A percentile compares a stretch with the other conserved stretches of the same genome.
phyloP scores from a whole-genome alignment of 495 filamentous ascomycete species.

The Aspergillus cristatus region DNA sequence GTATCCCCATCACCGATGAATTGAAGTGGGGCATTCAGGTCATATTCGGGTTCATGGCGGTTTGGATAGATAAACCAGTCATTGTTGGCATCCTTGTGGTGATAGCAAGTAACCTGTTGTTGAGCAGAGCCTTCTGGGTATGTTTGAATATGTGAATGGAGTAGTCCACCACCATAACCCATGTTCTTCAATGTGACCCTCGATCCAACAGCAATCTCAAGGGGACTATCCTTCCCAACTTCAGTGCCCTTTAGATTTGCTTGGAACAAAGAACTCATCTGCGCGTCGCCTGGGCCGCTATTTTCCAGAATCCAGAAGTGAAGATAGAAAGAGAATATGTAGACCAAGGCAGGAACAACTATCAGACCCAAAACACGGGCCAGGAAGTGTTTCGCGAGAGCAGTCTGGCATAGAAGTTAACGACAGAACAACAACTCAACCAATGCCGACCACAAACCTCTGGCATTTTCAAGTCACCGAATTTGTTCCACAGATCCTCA shows the following conservation, averaged over 20 bases:
- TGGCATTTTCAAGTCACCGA: conserved; percentile 87
- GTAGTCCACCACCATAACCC: conserved; percentile 96
- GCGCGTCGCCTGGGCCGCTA: conserved; percentile 91
- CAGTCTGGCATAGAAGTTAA: conserved; percentile 37
- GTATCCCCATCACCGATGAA: conserved; percentile 70
- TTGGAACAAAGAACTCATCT: conserved; percentile 99
- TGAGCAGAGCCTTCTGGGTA: conserved; percentile 91
- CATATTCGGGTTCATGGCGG: conserved; percentile 62
- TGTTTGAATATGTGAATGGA: conserved; percentile 94
- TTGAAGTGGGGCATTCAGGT: conserved; percentile 55
- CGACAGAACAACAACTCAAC: conserved; percentile 4
- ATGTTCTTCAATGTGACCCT: conserved; percentile 95
- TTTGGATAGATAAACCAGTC: conserved; percentile 99
- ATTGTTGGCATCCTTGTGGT: conserved; percentile 99
- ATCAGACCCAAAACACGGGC: conserved; percentile 84
- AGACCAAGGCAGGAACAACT: conserved; percentile 73
- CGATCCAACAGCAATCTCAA: conserved; percentile 84
- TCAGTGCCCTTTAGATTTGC: conserved; percentile 90
- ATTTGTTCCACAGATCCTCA: conserved; percentile 98
- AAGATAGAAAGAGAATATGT: conserved; percentile 88
- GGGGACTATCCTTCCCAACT: conserved; percentile 84
- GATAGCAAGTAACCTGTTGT: conserved; percentile 97
- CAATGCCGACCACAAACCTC: conserved; percentile 40
- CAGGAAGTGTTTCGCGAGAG: conserved; percentile 65
- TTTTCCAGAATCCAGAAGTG: conserved; percentile 92